Conservation (phyloP, 2,329 filamentous ascomycete genomes). For the Colletotrichum sp. region DNA sequence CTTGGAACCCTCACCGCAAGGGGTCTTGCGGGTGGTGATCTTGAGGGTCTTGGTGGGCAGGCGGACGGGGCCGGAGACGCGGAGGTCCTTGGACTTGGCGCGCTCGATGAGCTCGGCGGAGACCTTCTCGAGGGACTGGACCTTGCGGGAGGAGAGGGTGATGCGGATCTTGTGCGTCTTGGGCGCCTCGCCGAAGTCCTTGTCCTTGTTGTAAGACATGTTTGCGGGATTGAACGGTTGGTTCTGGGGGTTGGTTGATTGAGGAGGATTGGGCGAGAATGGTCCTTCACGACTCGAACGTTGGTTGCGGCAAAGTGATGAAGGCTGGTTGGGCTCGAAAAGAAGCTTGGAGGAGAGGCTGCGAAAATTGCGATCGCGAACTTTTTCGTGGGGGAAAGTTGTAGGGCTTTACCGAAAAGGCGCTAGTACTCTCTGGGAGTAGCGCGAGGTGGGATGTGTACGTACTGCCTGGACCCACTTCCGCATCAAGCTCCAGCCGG, state of each 20-base stretch:
- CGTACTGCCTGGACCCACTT: background rate
- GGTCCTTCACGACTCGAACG: constrained; percentile 83
- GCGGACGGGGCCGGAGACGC: constrained; percentile 89
- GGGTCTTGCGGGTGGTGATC: constrained; percentile 98
- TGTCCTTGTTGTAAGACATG: constrained; percentile 98
- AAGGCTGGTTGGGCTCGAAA: constrained; percentile 47
- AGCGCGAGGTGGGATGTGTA: background rate
- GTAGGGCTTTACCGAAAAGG: constrained; percentile 20
- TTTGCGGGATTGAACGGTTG: constrained; percentile 25
- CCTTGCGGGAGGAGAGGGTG: constrained; percentile 81
- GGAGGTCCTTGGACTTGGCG: constrained; percentile 97
- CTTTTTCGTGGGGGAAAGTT: constrained; percentile 23
- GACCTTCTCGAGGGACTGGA: constrained; percentile 95
- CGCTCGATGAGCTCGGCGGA: constrained; percentile 98
- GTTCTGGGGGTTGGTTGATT: background rate
- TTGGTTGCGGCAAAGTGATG: constrained; percentile 82
- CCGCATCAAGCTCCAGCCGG: background rate
- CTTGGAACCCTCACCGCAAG: constrained; percentile 99
- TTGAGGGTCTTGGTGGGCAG: constrained; percentile 97
- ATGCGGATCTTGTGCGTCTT: constrained; percentile 99
- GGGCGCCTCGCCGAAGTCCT: constrained; percentile 89
- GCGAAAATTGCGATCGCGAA: constrained; percentile 16
- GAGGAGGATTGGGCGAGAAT: constrained; percentile 7
- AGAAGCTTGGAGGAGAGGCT: constrained; percentile 2
- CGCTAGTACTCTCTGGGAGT: background rate